These are phyloP conservation scores for Aspergillus brasiliensis DNA, from an alignment of 2,329 filamentous ascomycete genomes.

Conservation along the genomic window DNA sequence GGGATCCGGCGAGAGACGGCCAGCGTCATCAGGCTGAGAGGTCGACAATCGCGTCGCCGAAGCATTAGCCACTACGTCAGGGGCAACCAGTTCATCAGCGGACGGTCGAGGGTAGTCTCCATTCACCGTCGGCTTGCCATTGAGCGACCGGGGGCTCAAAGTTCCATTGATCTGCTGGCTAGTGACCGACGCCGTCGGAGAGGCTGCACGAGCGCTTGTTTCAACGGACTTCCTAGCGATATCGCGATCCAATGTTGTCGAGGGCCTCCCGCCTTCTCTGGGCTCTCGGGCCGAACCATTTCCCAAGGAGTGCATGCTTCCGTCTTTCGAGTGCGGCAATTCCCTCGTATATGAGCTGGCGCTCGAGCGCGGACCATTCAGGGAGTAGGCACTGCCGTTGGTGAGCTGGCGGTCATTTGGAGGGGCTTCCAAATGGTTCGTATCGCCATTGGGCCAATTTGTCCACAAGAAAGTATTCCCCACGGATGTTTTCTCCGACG, in stretches of 20 bases:
- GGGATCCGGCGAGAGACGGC: slow-evolving; percentile 34
- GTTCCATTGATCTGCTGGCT: slow-evolving; percentile 33
- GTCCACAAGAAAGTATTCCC: slow-evolving; percentile 52
- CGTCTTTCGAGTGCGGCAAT: slow-evolving; percentile 42
- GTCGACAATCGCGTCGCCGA: slow-evolving; percentile 37
- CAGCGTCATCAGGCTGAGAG: slow-evolving; percentile 35
- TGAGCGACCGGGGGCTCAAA: slow-evolving; percentile 25
- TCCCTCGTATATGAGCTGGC: slow-evolving; percentile 47
- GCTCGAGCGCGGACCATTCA: slow-evolving; percentile 59
- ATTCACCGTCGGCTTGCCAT: slow-evolving; percentile 34
- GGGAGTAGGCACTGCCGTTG: slow-evolving; percentile 61
- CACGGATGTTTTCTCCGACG: slow-evolving; percentile 47
- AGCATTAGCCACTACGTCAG: slow-evolving; percentile 31
- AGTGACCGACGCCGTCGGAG: slow-evolving; percentile 24
- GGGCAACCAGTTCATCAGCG: slow-evolving; percentile 33
- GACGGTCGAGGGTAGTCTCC: slow-evolving; percentile 34
- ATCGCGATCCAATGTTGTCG: slow-evolving; percentile 30
- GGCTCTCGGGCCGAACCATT: slow-evolving; percentile 38
- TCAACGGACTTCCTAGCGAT: slow-evolving; percentile 32
- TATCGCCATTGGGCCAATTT: slow-evolving; percentile 47
- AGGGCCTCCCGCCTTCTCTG: slow-evolving; percentile 32
- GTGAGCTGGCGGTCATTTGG: slow-evolving; percentile 43
- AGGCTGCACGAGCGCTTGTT: slow-evolving; percentile 29
- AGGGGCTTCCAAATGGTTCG: slow-evolving; percentile 40
- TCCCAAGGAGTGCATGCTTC: slow-evolving; percentile 53